phyloP scores from a whole-genome alignment of 2,329 filamentous ascomycete species.

The Diaporthe destruens region DNA sequence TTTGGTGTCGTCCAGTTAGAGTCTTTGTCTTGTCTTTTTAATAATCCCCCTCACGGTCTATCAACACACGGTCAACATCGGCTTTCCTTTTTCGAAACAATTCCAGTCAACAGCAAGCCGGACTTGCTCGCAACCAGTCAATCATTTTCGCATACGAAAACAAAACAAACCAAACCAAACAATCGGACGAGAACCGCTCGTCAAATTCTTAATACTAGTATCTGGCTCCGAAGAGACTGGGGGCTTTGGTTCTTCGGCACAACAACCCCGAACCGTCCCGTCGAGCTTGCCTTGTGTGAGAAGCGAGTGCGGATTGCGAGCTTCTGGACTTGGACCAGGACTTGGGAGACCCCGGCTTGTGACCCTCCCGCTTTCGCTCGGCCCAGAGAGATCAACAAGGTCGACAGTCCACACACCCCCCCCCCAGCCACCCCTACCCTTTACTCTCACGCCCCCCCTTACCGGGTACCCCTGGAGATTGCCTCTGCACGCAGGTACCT shows the following conservation, averaged over 20 bases:
- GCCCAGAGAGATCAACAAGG: conserved; percentile 47
- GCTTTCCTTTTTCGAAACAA: conserved; percentile 40
- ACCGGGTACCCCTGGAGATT: conserved; percentile 40
- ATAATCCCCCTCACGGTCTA: conserved; percentile 51
- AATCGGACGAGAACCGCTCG: conserved; percentile 37
- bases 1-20: conserved; percentile 64
- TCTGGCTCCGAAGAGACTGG: conserved; percentile 49
- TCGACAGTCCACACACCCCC: conserved; percentile 45
- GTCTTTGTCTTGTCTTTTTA: conserved; percentile 55
- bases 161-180: conserved; percentile 47
- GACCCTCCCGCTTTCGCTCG: conserved; percentile 58
- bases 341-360: conserved; percentile 49
- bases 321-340: conserved; percentile 50
- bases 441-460: conserved; percentile 49
- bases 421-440: conserved; percentile 43
- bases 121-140: conserved; percentile 70
- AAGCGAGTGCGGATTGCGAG: conserved; percentile 40
- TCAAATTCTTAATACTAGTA: conserved; percentile 55
- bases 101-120: conserved; percentile 66
- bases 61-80: conserved; percentile 43
- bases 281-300: conserved; percentile 48
- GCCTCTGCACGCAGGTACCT: conserved; percentile 56
- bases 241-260: conserved; percentile 49
- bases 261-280: conserved; percentile 51
- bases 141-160: conserved; percentile 54